Conservation (phyloP, 345 rosid species). For the Rhodomyrtus tomentosa region DNA sequence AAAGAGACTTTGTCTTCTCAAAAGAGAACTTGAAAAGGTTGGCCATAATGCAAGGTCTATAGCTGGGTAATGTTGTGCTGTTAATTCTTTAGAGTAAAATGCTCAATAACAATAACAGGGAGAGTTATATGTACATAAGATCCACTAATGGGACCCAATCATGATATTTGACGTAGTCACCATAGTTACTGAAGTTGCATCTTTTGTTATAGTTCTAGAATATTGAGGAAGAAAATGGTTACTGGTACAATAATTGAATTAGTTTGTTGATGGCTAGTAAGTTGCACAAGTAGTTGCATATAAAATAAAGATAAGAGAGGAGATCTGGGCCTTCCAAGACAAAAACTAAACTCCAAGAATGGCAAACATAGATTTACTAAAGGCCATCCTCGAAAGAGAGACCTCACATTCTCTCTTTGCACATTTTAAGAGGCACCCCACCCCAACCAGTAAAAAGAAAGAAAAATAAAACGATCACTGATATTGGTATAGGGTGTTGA, state of each 20-base stretch:
- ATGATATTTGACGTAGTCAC: background rate
- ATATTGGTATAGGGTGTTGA: background rate
- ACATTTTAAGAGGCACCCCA: background rate
- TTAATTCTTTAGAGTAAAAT: background rate
- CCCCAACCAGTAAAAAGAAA: background rate
- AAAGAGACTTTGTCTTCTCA: background rate
- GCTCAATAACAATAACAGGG: background rate
- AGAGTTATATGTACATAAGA: background rate
- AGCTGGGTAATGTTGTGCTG: background rate
- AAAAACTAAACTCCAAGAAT: background rate
- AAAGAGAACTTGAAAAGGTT: background rate
- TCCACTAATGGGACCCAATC: background rate
- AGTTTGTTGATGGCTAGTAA: background rate
- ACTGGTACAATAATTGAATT: background rate
- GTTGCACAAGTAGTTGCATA: background rate
- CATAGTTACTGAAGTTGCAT: background rate
- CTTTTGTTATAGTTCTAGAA: background rate
- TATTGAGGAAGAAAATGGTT: background rate
- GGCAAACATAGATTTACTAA: background rate
- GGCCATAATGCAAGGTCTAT: background rate
- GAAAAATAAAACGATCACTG: background rate
- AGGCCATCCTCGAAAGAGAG: background rate
- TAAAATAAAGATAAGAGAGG: background rate
- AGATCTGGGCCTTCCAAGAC: background rate
- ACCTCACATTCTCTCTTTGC: background rate